These are phyloP conservation scores for Tillandsia leiboldiana DNA, from an alignment of 176 grass and related monocot genomes.

Conservation along the genomic window DNA sequence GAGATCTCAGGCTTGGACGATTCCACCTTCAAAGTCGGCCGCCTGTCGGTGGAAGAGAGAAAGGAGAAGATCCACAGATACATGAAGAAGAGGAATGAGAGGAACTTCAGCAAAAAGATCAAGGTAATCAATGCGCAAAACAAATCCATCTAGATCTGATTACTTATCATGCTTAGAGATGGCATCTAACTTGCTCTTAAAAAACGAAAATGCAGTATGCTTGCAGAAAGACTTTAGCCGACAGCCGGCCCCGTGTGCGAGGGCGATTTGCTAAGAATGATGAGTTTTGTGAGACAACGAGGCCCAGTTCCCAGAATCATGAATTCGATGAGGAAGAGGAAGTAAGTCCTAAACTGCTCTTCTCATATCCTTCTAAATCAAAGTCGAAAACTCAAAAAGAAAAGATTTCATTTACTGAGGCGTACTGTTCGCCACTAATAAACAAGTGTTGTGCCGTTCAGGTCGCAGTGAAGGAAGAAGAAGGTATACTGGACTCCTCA, in stretches of 20 bases:
- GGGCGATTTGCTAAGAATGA: slow-evolving; percentile 96
- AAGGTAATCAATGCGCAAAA: slow-evolving; percentile 53
- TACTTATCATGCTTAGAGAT: neutral
- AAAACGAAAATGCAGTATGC: slow-evolving; percentile 63
- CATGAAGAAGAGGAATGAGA: slow-evolving; percentile 82
- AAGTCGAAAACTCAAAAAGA: neutral
- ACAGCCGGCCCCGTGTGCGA: slow-evolving; percentile 78
- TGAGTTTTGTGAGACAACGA: slow-evolving; percentile 52
- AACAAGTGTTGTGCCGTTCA: slow-evolving; percentile 20
- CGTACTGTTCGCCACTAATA: too few species aligned
- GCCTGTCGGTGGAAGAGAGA: slow-evolving; percentile 73
- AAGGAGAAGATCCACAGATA: slow-evolving; percentile 92
- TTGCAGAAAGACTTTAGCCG: slow-evolving; percentile 96
- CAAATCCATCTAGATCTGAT: slow-evolving; percentile 8
- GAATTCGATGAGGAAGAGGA: slow-evolving; percentile 59
- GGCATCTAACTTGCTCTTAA: slow-evolving; percentile 10
- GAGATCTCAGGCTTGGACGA: slow-evolving; percentile 54
- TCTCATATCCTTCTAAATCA: neutral
- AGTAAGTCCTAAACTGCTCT: slow-evolving; percentile 28
- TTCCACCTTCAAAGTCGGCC: slow-evolving; percentile 61
- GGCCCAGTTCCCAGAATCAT: slow-evolving; percentile 34
- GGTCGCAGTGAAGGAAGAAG: slow-evolving; percentile 50
- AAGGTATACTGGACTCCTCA: slow-evolving; percentile 49
- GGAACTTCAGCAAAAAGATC: slow-evolving; percentile 98
- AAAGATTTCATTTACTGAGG: too few species aligned